Evolutionary conservation across 2,329 filamentous ascomycete species (phyloP), one percentile per base, ranked within the genome.

Genomic region (Coniochaeta sp.): DNA sequence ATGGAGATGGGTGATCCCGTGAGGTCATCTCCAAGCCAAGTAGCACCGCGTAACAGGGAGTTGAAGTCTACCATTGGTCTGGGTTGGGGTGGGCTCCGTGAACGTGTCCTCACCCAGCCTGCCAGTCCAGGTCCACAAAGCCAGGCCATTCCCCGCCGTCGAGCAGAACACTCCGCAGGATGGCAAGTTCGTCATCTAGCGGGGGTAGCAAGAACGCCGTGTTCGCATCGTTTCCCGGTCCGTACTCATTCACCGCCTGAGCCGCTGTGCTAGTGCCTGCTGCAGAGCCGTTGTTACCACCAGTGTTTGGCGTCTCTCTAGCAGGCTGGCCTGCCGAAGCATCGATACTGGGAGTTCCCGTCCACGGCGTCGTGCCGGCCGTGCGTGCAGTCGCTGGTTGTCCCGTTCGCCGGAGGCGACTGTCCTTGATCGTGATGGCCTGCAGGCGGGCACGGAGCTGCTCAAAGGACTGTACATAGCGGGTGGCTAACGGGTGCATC

Each of bases 391-490:
- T 38, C 4, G 6, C 34, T 38, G 4, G 34, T 12, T 38, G 34
- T 12, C 6, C 34, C 34, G 6, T 38, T 6, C 34, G 34, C 34
- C 7, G 16, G 16, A 38, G 34, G 50, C 26, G 17, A 26, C 50
- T 31, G 26, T 55, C 50, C 6, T 55, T 55, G 11, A 43, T 40
- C 8, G 57, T 38, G 12, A 58, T 28, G 38, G 57, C 26, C 24
- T 47, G 57, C 8, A 58, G 57, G 16, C 57, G 57, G 14, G 57
- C 16, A 17, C 47, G 57, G 5, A 58, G 57, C 40, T 58, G 57
- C 57, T 28, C 38, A 34, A 58, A 58, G 22, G 57, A 58, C n/a
- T 40, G 57, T 24, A 50, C 57, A 17, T 58, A 58, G 38, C 57
- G 57, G 1, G 57, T 47, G 26, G 57, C 57, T 3, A 58, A 24